Base-by-base conservation (phyloP, 2,329 filamentous ascomycete species). In the Pestalotiopsis sp. region DNA sequence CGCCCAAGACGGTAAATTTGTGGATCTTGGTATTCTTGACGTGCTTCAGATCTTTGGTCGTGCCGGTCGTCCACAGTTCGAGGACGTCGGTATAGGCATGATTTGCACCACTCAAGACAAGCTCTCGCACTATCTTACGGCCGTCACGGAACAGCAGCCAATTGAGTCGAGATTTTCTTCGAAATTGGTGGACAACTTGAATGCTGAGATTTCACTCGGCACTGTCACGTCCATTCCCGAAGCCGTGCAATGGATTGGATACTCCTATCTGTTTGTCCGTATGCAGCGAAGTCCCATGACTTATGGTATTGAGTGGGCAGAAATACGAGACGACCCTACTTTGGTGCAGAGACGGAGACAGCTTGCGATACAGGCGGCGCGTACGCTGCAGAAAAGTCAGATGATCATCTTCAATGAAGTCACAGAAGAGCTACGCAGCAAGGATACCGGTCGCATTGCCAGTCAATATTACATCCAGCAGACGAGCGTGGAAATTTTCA, bases 341-440 rank as follows among this genome's bases (percentile, higher is more conserved):
- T 87, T 99, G 31, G 94, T 98, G 2, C 92, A 96, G 76, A 88
- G 95, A 73, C 90, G 96, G 65, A 90, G 95, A 3, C 91, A 96
- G 72, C 85, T 99, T 66, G 92, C 96, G 67, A 94, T 97, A 59
- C 91, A 97, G 74, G 96, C 96, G 27, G 96, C 96, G 0, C 87
- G 91, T 58, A 93, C 94, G 4, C 83, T 99, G 58, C 95, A 98
- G 77, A 88, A 95, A 76, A 97, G 94, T 74, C 96, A 99, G 81
- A 99, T 99, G 97, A 96, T 99, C 76, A 96, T 99, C 68, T 99
- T 95, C 84, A 98, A 99, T 73, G 96, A 98, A 77, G 89, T 86
- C 20, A 99, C 95, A 0, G 95, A 98, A 74, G 95, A 98, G 75
- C 88, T 99, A 9, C 91, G 94, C 69, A 93, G 94, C 70, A 99